Conservation (phyloP, 106 monocot species). For the Phalaenopsis aphrodite region DNA sequence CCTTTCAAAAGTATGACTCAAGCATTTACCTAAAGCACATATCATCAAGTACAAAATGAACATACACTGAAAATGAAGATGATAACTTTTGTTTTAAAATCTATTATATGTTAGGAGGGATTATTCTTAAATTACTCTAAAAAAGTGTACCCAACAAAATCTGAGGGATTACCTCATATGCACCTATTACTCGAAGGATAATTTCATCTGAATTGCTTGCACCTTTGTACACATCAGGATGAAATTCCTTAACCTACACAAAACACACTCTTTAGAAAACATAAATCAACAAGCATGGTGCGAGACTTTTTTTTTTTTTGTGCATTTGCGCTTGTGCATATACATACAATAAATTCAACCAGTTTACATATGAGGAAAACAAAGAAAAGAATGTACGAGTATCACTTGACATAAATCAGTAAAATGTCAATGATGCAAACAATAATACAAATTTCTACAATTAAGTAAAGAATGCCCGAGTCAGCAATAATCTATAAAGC, state of each 20-base stretch:
- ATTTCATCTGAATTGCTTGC: slow-evolving; percentile 36
- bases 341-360: too few species aligned
- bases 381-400: too few species aligned
- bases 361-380: too few species aligned
- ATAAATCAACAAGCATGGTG: neutral
- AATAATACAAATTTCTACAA: neutral
- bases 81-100: neutral
- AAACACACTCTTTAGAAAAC: neutral
- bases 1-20: too few species aligned
- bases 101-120: neutral
- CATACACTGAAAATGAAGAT: neutral
- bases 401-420: too few species aligned
- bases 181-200: slow-evolving; percentile 59
- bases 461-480: neutral
- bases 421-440: too few species aligned
- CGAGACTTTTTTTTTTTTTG: too few species aligned
- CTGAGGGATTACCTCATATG: slow-evolving; percentile 50
- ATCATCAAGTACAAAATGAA: neutral
- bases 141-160: neutral
- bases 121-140: slow-evolving; percentile 1
- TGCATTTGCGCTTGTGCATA: too few species aligned
- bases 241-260: slow-evolving; percentile 81
- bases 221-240: slow-evolving; percentile 82
- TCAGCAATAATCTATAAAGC: neutral
- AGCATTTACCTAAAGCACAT: neutral